phyloP scores from a whole-genome alignment of 208 protist species.

The Crithidia fasciculata region DNA sequence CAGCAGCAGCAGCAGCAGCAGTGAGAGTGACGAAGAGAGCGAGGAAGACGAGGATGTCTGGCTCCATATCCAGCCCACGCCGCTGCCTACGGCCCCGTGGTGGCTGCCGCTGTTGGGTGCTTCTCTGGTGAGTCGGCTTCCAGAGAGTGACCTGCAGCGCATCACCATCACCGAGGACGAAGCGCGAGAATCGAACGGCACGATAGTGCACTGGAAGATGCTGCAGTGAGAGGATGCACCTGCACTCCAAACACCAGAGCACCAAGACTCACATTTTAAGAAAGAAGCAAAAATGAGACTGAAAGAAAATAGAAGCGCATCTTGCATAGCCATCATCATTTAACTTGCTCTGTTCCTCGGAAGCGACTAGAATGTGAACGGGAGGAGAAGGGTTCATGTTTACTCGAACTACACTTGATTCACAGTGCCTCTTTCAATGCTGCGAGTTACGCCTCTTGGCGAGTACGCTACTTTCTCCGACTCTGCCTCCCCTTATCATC shows the following conservation, averaged over 20 bases:
- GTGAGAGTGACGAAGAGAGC: slow-evolving; percentile 1
- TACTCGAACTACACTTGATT: too few species aligned
- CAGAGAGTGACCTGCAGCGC: slow-evolving; percentile 47
- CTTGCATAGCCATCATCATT: too few species aligned
- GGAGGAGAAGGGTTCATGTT: too few species aligned
- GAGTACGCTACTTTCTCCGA: too few species aligned
- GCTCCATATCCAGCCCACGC: slow-evolving; percentile 39
- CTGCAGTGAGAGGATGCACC: slow-evolving; percentile 36
- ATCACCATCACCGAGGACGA: slow-evolving; percentile 50
- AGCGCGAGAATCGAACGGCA: slow-evolving; percentile 50
- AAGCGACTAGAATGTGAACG: too few species aligned
- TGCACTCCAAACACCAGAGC: background rate
- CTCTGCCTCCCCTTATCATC: background rate
- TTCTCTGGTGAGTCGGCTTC: slow-evolving; percentile 55
- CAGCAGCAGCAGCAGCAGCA: background rate
- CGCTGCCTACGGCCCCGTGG: slow-evolving; percentile 51
- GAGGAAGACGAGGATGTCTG: slow-evolving; percentile 28
- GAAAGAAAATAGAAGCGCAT: background rate
- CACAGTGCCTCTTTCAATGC: too few species aligned
- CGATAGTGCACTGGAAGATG: slow-evolving; percentile 59
- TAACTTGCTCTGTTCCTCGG: too few species aligned
- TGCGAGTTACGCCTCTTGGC: too few species aligned
- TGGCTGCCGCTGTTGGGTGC: slow-evolving; percentile 60
- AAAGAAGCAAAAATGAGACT: background rate
- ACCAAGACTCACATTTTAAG: background rate